These are phyloP conservation scores for Fusarium redolens DNA, from an alignment of 2,329 filamentous ascomycete species.

Conservation along the genomic window DNA sequence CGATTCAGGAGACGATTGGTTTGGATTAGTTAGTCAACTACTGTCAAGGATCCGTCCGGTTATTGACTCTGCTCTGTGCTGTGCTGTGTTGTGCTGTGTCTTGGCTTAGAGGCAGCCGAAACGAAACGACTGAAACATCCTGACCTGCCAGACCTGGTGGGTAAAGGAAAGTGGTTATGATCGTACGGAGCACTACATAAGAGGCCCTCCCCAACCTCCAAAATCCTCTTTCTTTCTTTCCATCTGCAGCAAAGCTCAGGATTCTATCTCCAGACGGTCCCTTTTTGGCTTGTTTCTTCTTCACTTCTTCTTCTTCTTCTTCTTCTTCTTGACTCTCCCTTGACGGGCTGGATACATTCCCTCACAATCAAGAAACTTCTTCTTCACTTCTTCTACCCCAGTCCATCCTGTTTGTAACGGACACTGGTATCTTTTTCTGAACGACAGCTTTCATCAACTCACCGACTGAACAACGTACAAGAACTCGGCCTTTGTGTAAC, in stretches of 20 bases:
- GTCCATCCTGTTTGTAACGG: constrained; percentile 29
- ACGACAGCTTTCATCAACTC: constrained; percentile 11
- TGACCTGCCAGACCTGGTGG: constrained; percentile 5
- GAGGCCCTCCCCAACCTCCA: constrained; percentile 29
- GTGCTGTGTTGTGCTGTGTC: background rate
- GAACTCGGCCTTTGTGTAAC: constrained; percentile 27
- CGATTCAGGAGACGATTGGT: constrained; percentile 30
- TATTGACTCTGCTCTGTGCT: background rate
- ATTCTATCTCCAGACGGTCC: constrained; percentile 34
- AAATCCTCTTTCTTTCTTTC: background rate
- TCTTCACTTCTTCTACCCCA: background rate
- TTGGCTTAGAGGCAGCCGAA: constrained; percentile 31
- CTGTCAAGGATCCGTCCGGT: constrained; percentile 14
- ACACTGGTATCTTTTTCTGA: constrained; percentile 26
- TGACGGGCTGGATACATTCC: constrained; percentile 39
- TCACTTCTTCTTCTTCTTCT: constrained; percentile 13
- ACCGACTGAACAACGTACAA: constrained; percentile 28
- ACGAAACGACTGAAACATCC: constrained; percentile 40
- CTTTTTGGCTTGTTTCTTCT: constrained; percentile 25
- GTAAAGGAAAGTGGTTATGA: background rate
- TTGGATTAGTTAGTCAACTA: constrained; percentile 5
- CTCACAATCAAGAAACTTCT: constrained; percentile 25
- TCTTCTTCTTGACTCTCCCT: constrained; percentile 32
- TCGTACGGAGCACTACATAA: constrained; percentile 35
- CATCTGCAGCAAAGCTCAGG: constrained; percentile 40